Conservation (phyloP, 2,329 filamentous ascomycete genomes). For the Cercospora janseana region DNA sequence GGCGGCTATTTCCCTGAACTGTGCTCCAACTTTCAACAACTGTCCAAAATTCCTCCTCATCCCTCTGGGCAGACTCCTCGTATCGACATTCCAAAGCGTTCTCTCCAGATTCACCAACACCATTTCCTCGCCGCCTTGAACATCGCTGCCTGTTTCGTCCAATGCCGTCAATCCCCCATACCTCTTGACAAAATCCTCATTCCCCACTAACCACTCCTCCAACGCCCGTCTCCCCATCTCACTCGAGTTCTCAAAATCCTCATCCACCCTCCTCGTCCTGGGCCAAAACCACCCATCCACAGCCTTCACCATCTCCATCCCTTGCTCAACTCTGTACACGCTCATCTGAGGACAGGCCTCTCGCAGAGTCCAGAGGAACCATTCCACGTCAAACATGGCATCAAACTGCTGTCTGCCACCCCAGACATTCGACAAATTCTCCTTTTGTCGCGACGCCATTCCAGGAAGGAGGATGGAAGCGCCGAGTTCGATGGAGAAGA, state of each 20-base stretch:
- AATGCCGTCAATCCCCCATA: slow-evolving; percentile 5
- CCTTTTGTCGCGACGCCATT: slow-evolving; percentile 22
- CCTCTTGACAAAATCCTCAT: slow-evolving; percentile 10
- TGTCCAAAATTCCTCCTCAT: slow-evolving; percentile 33
- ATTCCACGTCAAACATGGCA: slow-evolving; percentile 33
- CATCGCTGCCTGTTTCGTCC: no score
- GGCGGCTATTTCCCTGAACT: slow-evolving; percentile 37
- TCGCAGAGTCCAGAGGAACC: slow-evolving; percentile 28
- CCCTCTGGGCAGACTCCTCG: slow-evolving; percentile 26
- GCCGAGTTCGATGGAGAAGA: slow-evolving; percentile 37
- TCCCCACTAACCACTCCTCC: slow-evolving; percentile 25
- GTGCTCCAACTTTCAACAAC: slow-evolving; percentile 30
- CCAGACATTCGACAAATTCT: slow-evolving; percentile 28
- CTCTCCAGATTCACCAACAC: slow-evolving; percentile 33
- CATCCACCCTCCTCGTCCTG: slow-evolving; percentile 30
- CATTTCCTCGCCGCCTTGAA: slow-evolving; percentile 4
- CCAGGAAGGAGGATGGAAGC: slow-evolving; percentile 38
- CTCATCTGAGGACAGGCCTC: slow-evolving; percentile 32
- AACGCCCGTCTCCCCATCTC: slow-evolving; percentile 24
- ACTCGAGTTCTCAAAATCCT: slow-evolving; percentile 20
- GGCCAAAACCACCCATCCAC: slow-evolving; percentile 29
- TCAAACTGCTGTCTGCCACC: slow-evolving; percentile 26
- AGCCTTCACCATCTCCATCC: slow-evolving; percentile 16
- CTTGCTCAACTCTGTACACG: slow-evolving; percentile 26
- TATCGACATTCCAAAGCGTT: slow-evolving; percentile 36